Evolutionary conservation across 371 early-diverging fungal species (phyloP).

Genomic region (Caulochytrium protostelioides): DNA sequence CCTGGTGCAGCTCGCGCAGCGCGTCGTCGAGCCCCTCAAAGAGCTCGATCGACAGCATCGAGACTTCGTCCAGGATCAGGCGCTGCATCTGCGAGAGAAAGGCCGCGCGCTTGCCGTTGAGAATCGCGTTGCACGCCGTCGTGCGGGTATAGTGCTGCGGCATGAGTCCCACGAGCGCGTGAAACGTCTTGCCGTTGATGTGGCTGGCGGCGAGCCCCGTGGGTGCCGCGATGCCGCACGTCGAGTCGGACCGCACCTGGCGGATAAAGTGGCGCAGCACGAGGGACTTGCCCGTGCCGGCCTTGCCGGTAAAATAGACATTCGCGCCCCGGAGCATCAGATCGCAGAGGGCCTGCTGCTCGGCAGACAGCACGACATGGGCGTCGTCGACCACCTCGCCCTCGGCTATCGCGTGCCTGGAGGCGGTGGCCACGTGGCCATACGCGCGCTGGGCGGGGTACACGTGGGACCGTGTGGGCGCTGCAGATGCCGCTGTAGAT

Average conservation of each 20-base stretch:
- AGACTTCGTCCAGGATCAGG: conserved; percentile 32
- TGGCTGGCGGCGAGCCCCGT: too few relatives aligned
- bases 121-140: conserved; percentile 1
- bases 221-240: too few relatives aligned
- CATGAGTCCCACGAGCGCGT: conserved; percentile 31
- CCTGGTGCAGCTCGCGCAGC: conserved; percentile 6
- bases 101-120: neutral
- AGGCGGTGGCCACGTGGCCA: too few relatives aligned
- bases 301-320: conserved; percentile 34
- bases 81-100: conserved; percentile 18
- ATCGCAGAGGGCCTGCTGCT: conserved; percentile 9
- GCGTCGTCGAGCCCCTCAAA: conserved; percentile 11
- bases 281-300: conserved; percentile 16
- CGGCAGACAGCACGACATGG: conserved; percentile 8
- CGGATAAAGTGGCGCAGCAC: conserved; percentile 16
- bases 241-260: conserved; percentile 3
- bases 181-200: conserved; percentile 34
- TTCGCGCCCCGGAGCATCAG: conserved; percentile 12
- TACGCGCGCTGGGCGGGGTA: too few relatives aligned
- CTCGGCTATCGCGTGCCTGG: too few relatives aligned
- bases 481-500: too few relatives aligned
- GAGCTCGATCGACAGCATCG: conserved; percentile 23
- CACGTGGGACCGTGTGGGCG: too few relatives aligned
- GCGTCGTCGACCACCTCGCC: too few relatives aligned
- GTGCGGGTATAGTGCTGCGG: conserved; percentile 4